Base-by-base conservation (phyloP, 1,284 basidiomycete genomes). In the Trichosporon sp. region DNA sequence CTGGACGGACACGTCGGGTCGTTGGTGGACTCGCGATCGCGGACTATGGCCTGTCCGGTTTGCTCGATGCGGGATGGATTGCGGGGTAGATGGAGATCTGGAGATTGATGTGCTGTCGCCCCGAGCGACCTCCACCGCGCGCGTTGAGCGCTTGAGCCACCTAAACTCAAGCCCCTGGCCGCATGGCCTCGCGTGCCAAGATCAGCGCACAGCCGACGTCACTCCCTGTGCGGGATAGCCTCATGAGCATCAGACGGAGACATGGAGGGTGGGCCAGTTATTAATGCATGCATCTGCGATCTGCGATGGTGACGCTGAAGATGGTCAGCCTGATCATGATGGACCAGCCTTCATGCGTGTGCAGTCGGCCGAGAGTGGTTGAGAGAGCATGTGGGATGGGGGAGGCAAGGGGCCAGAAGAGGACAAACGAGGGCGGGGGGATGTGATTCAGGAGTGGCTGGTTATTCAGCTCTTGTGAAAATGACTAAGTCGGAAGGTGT, bases 1-100 rank as follows among this genome's bases (percentile, higher is more conserved):
- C 51, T 21, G 19, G 11, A 19, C n/a, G 48, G 48, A 54, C 51
- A 21, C 51, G 51, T 54, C 21, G n/a, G 51, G 51, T 26, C 19
- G 19, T 10, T 16, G 51, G 51, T 26, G 51, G 4, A 26, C 51
- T 54, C 51, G 51, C 6, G n/a, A 26, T 26, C 21, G 51, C 51
- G n/a, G 14, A 26, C 51, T 54, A 26, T 19, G 51, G 51, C 19
- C 21, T 63, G 32, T 32, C 6, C 32, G 32, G 59, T 14, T n/a
- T 32, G 31, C 38, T 40, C 10, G 38, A 40, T 40, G 31, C 16
- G 59, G 59, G 31, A n/a, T 32, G 31, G 59, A 35, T 63, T 63
- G 59, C 59, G 59, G 59, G 59, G 59, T 63, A 63, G 59, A 63
- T 63, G 59, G 31, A 37, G 59, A 63, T 35, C 59, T 32, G 31